Conservation (phyloP, 208 protist genomes). For the Phytomonas francai region DNA sequence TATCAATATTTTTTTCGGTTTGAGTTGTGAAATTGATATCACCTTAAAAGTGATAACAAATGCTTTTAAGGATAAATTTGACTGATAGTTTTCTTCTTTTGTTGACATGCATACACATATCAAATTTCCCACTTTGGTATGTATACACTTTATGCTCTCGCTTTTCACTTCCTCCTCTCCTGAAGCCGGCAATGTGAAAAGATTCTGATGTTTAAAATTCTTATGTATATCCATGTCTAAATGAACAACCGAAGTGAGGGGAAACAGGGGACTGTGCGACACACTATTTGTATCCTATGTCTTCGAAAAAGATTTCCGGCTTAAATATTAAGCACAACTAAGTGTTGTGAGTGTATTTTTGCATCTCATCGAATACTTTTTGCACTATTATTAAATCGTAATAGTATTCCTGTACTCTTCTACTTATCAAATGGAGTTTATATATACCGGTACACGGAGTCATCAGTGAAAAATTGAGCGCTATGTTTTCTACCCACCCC, state of each 20-base stretch:
- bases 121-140: neutral
- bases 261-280: neutral
- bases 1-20: neutral
- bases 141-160: neutral
- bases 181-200: neutral
- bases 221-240: neutral
- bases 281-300: neutral
- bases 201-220: neutral
- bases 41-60: constrained; percentile 1
- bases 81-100: neutral
- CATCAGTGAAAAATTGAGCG: neutral
- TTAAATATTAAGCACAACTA: constrained; percentile 2
- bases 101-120: neutral
- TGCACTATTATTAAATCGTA: neutral
- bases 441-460: neutral
- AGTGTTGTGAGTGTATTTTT: constrained; percentile 3
- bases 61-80: neutral
- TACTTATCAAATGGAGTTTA: neutral
- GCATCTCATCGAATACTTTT: neutral
- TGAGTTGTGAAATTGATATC: neutral
- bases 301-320: neutral
- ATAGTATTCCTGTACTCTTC: constrained; percentile 5
- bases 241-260: neutral
- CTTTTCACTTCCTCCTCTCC: neutral
- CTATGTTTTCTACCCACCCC: neutral